Evolutionary conservation across 2,329 filamentous ascomycete species (phyloP), one percentile per base, ranked within the genome.

Genomic region (Ophioceras dolichostomum): DNA sequence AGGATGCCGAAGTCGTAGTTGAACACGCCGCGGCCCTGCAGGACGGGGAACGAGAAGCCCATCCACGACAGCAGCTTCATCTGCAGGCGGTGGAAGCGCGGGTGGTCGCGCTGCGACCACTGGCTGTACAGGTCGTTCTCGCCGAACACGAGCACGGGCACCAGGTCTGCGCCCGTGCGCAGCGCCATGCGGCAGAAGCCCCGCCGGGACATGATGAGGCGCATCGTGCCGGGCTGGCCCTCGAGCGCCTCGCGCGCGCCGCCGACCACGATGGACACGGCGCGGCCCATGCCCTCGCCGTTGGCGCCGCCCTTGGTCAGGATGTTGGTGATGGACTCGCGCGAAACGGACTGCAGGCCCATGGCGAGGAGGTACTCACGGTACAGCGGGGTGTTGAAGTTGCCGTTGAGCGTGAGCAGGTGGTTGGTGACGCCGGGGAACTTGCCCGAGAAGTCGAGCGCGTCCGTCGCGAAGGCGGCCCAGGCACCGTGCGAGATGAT

Each of bases 401-500:
- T 98, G 37, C 81, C 80, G 51, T 96, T 91, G n/a, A 98, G 73
- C 0, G 91, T 98, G 24, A 96, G 67, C 17, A 96, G 65, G 7
- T 84, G 88, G 60, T 96, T 96, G 32, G 83, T 94, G 57, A 98
- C 94, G 41, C 87, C 89, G 0, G 91, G 91, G 50, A 95, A 98
- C 43, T 94, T 75, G 39, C 83, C 76, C 1, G 75, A 70, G 57
- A 95, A 96, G 0, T 86, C 86, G 0, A 95, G 69, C 0, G 86
- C 86, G 49, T 95, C 88, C 1, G 89, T 96, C 4, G 72, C 83
- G 52, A 96, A 96, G 5, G 88, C 83, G 5, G 79, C 84, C 62
- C 89, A 95, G 0, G 88, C 89, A n/a, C 89, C 91, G 49, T 95
- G 86, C 5, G 83, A 91, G 51, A 98, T 95, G 57, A 98, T 96